phyloP scores from a whole-genome alignment of 805 yeast species.

The Ogataea zsoltii region DNA sequence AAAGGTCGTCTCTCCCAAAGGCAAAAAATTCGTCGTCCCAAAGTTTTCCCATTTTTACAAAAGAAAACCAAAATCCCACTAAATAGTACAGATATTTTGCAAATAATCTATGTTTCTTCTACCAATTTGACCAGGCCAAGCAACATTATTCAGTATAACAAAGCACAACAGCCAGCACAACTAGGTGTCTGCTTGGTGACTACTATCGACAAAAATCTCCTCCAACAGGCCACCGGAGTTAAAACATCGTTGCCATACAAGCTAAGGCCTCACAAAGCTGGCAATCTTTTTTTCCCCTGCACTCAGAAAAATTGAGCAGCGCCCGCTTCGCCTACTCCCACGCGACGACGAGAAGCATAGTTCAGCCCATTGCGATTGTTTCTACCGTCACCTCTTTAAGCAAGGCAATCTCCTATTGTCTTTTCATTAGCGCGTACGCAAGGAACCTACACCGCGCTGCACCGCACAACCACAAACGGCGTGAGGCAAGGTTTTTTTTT shows the following conservation, averaged over 20 bases:
- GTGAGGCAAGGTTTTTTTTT: slow-evolving; percentile 1
- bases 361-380: no score
- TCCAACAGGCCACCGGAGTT: slow-evolving; percentile 5
- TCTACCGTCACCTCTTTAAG: neutral
- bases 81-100: slow-evolving; percentile 15
- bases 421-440: slow-evolving; percentile 4
- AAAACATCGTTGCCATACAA: slow-evolving; percentile 4
- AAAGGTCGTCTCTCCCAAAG: slow-evolving; percentile 13
- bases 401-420: neutral
- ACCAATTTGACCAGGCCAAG: slow-evolving; percentile 4
- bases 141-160: neutral
- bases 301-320: no score
- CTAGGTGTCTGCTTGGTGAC: slow-evolving; percentile 1
- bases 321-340: neutral
- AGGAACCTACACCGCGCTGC: slow-evolving; percentile 8
- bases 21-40: slow-evolving; percentile 17
- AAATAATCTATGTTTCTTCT: slow-evolving; percentile 13
- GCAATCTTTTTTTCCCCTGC: neutral
- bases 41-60: slow-evolving; percentile 23
- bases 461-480: slow-evolving; percentile 9
- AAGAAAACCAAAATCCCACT: slow-evolving; percentile 17
- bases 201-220: slow-evolving; percentile 2
- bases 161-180: slow-evolving; percentile 1
- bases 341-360: no score
- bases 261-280: slow-evolving; percentile 4